A percentile compares a stretch with the other conserved stretches of the same genome.
These are phyloP conservation scores for Mesembryanthemum crystallinum DNA, from an alignment of 148 eudicot genomes.

Conservation along the genomic window DNA sequence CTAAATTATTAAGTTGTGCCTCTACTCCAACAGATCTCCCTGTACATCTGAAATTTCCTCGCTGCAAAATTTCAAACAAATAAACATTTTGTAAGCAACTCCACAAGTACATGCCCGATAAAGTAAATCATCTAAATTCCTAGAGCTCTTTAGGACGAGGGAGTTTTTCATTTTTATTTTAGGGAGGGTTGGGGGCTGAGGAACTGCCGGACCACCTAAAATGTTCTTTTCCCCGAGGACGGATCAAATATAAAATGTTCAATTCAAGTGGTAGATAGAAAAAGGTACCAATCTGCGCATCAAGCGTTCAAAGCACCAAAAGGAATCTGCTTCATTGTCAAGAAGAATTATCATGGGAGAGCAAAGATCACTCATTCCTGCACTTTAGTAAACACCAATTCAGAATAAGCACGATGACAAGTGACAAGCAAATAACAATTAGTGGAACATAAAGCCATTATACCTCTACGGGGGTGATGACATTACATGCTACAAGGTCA, in stretches of 20 bases:
- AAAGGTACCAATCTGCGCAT: constrained; percentile 87
- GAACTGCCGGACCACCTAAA: no score
- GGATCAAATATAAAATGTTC: background rate
- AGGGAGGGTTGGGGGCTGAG: background rate
- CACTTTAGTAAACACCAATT: constrained; percentile 12
- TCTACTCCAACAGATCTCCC: constrained; percentile 94
- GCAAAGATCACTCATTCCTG: constrained; percentile 99
- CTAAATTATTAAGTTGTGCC: constrained; percentile 75
- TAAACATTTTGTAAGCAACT: constrained; percentile 33
- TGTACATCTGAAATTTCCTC: constrained; percentile 93
- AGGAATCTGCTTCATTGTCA: constrained; percentile 93
- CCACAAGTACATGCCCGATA: background rate
- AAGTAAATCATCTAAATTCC: background rate
- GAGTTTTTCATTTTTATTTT: background rate
- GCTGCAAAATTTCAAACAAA: constrained; percentile 51
- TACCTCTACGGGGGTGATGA: background rate
- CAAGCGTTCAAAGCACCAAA: constrained; percentile 95
- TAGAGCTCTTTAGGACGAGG: background rate
- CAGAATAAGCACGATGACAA: constrained; percentile 13
- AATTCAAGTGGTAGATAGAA: background rate
- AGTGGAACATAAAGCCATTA: background rate
- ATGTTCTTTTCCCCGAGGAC: background rate
- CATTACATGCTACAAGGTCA: background rate
- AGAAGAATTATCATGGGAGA: constrained; percentile 93
- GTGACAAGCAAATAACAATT: constrained; percentile 7